Percentiles rank a stretch among this genome's conserved stretches.
phyloP scores from a whole-genome alignment of 345 rosid genomes.

The Populus pruinosa region DNA sequence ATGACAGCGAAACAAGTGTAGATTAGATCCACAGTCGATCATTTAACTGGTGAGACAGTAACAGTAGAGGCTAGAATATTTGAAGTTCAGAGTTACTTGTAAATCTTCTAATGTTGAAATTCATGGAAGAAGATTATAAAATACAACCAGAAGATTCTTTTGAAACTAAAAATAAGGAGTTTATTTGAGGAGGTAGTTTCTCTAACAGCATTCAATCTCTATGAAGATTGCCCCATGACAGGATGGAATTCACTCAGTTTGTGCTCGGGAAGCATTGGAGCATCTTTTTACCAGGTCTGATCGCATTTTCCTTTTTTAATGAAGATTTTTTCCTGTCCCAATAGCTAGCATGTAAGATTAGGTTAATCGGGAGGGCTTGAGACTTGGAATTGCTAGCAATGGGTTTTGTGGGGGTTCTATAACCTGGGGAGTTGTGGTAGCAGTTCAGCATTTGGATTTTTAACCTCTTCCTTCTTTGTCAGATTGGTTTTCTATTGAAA shows the following conservation, averaged over 20 bases:
- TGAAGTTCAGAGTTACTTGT: constrained; percentile 17
- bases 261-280: constrained; percentile 1
- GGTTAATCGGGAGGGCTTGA: background rate
- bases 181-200: constrained; percentile 9
- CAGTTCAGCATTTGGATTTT: background rate
- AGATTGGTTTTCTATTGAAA: background rate
- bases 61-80: constrained; percentile 22
- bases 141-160: constrained; percentile 28
- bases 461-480: background rate
- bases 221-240: constrained; percentile 12
- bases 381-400: background rate
- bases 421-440: background rate
- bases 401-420: background rate
- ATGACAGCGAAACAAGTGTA: constrained; percentile 14
- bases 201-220: background rate
- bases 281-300: constrained; percentile 18
- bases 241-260: background rate
- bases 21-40: constrained; percentile 27
- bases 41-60: constrained; percentile 31
- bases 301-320: background rate
- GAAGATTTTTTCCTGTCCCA: background rate
- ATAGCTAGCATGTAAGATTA: background rate
- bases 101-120: constrained; percentile 25
- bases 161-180: constrained; percentile 23
- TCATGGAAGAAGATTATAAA: constrained; percentile 20